Evolutionary conservation across 805 yeast genomes (phyloP), one percentile per base, ranked within the genome.

Genomic region (Metschnikowia baotianmanensis): DNA sequence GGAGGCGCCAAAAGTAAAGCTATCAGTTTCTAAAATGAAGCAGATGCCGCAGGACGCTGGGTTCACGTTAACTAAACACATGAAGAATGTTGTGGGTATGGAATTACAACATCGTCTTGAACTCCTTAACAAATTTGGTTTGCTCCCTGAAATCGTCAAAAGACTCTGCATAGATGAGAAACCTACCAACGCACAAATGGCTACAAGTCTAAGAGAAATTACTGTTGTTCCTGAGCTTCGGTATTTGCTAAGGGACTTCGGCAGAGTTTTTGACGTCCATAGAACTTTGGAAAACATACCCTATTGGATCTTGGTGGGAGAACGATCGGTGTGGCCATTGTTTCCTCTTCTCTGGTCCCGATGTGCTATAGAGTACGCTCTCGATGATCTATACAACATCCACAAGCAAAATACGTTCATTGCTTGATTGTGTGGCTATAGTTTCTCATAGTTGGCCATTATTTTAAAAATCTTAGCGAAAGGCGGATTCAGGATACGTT

Each of bases 301-400:
- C 5, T 87, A 88, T 57, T 91, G 97, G 95, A 80, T 89, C 11
- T 67, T 76, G 38, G 87, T 90, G 23, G 99, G 99, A 5, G 97
- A 91, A 60, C 71, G 84, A 48, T 84, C 96, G 31, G 88, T 89
- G 1, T 93, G 98, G 98, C 95, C 96, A 1, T 76, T 87, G 37
- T 71, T 87, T 46, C 87, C 96, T 0, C 67, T 89, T 26, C 69
- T 93, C 22, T 82, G 89, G 80, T 84, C 96, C 1, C 70, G 99
- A 34, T 86, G 96, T 54, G 80, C 90, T 1, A 84, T 91, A 39
- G 99, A 91, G 67, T 87, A 84, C 63, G 84, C 89, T 19, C 69
- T 91, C 40, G 96, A 90, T 58, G 87, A 83, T 59, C 75, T 78
- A 54, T 86, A 77, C 58, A 76, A 69, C 49, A 55, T 65, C 31